A percentile compares a stretch with the other conserved stretches of the same genome.
These are phyloP conservation scores for Myxozyma mucilagina DNA, from an alignment of 805 yeast genomes.

Conservation along the genomic window DNA sequence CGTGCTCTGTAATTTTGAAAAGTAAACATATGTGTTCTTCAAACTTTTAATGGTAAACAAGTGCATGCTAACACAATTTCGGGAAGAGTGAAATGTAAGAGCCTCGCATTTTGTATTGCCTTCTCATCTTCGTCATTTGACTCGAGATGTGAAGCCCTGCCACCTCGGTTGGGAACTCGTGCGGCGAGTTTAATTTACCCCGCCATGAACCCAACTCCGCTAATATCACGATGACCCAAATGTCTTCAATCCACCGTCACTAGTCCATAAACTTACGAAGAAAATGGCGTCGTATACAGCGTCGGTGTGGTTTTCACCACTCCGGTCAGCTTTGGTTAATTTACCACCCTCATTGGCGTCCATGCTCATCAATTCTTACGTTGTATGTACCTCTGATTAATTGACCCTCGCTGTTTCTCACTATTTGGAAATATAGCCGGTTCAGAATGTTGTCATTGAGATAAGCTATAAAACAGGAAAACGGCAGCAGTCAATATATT, in stretches of 20 bases:
- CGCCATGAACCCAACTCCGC: background rate
- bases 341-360: conserved; percentile 53
- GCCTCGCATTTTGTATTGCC: no score
- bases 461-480: conserved; percentile 23
- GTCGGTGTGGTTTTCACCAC: conserved; percentile 41
- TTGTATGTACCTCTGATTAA: conserved; percentile 41
- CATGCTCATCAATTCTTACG: conserved; percentile 52
- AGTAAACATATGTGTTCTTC: no score
- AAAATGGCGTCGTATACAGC: conserved; percentile 39
- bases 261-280: no score
- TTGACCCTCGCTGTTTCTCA: background rate
- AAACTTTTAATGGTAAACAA: no score
- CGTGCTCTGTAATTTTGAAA: no score
- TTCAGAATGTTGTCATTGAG: conserved; percentile 53
- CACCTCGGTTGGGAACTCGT: no score
- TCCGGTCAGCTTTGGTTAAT: conserved; percentile 54
- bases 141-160: no score
- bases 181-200: background rate
- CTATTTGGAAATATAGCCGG: conserved; percentile 36
- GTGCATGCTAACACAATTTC: no score
- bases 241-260: no score
- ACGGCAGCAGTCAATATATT: conserved; percentile 40
- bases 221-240: no score
- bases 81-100: no score
- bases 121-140: no score